These are phyloP conservation scores for Coemansia guatemalensis DNA, from an alignment of 192 early-diverging fungal genomes.

Conservation along the genomic window DNA sequence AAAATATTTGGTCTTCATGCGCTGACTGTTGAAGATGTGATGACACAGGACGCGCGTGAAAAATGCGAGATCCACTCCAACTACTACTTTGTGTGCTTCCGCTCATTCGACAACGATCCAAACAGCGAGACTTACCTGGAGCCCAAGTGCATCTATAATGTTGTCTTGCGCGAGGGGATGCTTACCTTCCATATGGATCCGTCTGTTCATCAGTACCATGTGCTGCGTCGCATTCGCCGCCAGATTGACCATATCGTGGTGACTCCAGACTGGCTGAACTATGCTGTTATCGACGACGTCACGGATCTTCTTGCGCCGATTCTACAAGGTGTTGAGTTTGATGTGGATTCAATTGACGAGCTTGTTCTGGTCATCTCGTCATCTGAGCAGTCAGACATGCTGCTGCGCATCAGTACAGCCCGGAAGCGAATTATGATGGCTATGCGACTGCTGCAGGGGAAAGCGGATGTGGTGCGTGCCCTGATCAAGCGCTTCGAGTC, in stretches of 20 bases:
- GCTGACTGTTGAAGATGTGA: slow-evolving; percentile 88
- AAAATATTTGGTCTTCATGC: slow-evolving; percentile 77
- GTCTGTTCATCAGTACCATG: slow-evolving; percentile 78
- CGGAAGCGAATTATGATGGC: slow-evolving; percentile 71
- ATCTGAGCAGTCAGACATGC: slow-evolving; percentile 81
- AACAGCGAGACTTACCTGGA: slow-evolving; percentile 63
- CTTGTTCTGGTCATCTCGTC: slow-evolving; percentile 90
- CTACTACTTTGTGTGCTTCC: slow-evolving; percentile 92
- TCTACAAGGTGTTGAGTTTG: slow-evolving; percentile 83
- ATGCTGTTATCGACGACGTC: slow-evolving; percentile 93
- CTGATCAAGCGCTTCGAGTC: slow-evolving; percentile 68
- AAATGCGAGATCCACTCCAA: slow-evolving; percentile 75
- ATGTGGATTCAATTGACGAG: slow-evolving; percentile 95
- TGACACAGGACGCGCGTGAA: slow-evolving; percentile 88
- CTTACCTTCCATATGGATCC: slow-evolving; percentile 85
- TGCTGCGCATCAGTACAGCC: slow-evolving; percentile 71
- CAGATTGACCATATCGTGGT: slow-evolving; percentile 82
- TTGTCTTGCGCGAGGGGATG: slow-evolving; percentile 69
- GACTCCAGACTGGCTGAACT: slow-evolving; percentile 96
- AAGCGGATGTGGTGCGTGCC: slow-evolving; percentile 73
- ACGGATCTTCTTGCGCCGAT: slow-evolving; percentile 90
- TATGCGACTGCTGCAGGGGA: slow-evolving; percentile 66
- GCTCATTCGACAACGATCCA: slow-evolving; percentile 69
- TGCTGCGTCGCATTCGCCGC: slow-evolving; percentile 81
- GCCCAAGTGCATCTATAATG: slow-evolving; percentile 65